Percentiles rank a stretch among this genome's conserved stretches.
Conservation (phyloP, 1,284 basidiomycete genomes). For the Microbotryomycetes sp. region DNA sequence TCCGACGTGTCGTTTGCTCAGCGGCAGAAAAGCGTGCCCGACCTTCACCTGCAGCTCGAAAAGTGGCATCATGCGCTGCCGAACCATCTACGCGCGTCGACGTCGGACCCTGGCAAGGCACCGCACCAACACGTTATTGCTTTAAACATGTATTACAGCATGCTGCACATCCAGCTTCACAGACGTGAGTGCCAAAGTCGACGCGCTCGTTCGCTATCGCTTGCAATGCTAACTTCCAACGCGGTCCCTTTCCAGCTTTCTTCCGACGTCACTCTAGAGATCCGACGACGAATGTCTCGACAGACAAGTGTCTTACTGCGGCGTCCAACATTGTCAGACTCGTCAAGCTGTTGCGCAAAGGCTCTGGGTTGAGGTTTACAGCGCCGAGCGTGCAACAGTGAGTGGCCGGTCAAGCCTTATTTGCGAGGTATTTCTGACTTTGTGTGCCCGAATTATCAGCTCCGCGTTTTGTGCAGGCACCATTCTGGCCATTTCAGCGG, state of each 20-base stretch:
- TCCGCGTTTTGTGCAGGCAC: constrained; percentile 22
- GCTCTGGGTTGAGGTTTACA: constrained; percentile 5
- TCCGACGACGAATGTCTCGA: constrained; percentile 16
- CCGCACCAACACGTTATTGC: constrained; percentile 23
- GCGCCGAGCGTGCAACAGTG: constrained; percentile 23
- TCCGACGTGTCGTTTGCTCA: constrained; percentile 4
- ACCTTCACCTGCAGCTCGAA: constrained; percentile 27
- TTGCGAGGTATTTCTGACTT: too few species aligned
- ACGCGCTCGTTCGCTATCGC: constrained; percentile 1
- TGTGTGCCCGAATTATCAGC: too few species aligned
- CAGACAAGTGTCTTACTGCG: constrained; percentile 23
- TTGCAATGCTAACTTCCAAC: constrained; percentile 13
- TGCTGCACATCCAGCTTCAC: constrained; percentile 4
- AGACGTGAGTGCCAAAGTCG: not conserved
- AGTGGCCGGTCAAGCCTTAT: not conserved
- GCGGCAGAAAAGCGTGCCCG: constrained; percentile 17
- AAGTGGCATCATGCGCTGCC: constrained; percentile 27
- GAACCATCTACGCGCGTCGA: constrained; percentile 14
- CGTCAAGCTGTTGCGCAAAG: constrained; percentile 17
- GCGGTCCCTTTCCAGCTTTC: constrained; percentile 13
- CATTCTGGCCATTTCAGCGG: constrained; percentile 22
- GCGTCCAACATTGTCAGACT: constrained; percentile 23
- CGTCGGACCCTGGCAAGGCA: constrained; percentile 16
- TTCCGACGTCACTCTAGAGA: constrained; percentile 15
- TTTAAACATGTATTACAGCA: constrained; percentile 1